A percentile compares a stretch with the other conserved stretches of the same genome.
Conservation (phyloP, 345 rosid species). For the Anacardium occidentale region DNA sequence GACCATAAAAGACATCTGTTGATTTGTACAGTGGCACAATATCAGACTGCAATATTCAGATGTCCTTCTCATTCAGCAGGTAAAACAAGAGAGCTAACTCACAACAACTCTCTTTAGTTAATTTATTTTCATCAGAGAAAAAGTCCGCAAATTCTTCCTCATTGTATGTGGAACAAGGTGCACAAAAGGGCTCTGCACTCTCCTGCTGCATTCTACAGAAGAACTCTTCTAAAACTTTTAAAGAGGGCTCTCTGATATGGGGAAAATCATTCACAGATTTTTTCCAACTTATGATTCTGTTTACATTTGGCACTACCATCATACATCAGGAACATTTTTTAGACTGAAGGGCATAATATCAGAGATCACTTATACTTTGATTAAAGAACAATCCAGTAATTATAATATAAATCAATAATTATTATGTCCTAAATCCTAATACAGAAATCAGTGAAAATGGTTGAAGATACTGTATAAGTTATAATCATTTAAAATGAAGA, state of each 20-base stretch:
- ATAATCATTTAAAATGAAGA: not conserved
- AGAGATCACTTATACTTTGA: not conserved
- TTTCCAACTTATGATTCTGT: not conserved
- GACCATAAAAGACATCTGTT: not conserved
- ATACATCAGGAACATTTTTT: not conserved
- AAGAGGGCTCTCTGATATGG: not conserved
- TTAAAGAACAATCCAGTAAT: not conserved
- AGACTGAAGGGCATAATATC: not conserved
- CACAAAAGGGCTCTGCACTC: not conserved
- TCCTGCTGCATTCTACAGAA: not conserved
- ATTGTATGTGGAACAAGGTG: not conserved
- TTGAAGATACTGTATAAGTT: not conserved
- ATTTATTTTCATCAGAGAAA: not conserved
- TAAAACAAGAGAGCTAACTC: not conserved
- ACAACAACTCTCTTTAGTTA: not conserved
- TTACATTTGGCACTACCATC: not conserved
- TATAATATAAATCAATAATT: not conserved
- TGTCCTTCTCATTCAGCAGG: not conserved
- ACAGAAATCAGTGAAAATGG: not conserved
- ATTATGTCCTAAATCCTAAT: not conserved
- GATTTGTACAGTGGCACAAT: not conserved
- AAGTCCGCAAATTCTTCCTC: not conserved
- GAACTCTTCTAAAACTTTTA: too few species aligned
- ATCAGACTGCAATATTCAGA: not conserved
- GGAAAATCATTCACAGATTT: too few species aligned